Evolutionary conservation across 2,329 filamentous ascomycete genomes (phyloP), one percentile per base, ranked within the genome.

Genomic region (Neurospora sp.): DNA sequence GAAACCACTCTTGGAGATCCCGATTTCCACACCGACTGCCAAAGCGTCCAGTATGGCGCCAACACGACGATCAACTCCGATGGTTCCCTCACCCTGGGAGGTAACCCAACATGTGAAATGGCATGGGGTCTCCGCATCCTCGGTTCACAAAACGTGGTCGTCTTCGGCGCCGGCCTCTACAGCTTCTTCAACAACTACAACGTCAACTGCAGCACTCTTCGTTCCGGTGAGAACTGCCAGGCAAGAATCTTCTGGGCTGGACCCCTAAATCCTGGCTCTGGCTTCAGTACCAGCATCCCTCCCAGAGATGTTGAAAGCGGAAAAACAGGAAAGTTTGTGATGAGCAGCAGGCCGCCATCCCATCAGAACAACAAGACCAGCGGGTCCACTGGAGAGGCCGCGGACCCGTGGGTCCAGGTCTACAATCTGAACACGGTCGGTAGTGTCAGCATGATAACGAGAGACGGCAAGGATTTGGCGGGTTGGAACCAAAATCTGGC

Each of bases 181-280:
- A 87, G 84, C 17, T 91, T 90, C 82, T 91, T 90, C 79, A 84
- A 87, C 77, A 88, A 90, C 78, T 90, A 90, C 79, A 83, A 80
- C 68, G 83, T 82, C 11, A 74, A 76, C 2, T 86, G 84, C 74
- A 82, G 82, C 52, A 79, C 79, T 40, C 77, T 77, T 37, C 78
- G 76, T 5, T 78, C 78, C 11, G 80, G 76, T 4, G 78, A 80
- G 38, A 78, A 79, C 62, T 86, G 84, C 74, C 84, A 86, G 75
- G 79, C 81, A 38, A 79, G 81, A 39, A 82, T 84, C 66, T 74
- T 82, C 19, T 76, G 68, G 70, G 69, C 76, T 8, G 73, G 71
- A 15, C 67, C 67, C 15, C 23, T 62, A 4, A 62, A 36, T 6
- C 52, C 2, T 5, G 52, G 52, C 52, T 62, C 52, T 36, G 52